A percentile compares a stretch with the other conserved stretches of the same genome.
These are phyloP conservation scores for Nematocida sp. DNA, from an alignment of 371 early-diverging fungal genomes.

Conservation along the genomic window DNA sequence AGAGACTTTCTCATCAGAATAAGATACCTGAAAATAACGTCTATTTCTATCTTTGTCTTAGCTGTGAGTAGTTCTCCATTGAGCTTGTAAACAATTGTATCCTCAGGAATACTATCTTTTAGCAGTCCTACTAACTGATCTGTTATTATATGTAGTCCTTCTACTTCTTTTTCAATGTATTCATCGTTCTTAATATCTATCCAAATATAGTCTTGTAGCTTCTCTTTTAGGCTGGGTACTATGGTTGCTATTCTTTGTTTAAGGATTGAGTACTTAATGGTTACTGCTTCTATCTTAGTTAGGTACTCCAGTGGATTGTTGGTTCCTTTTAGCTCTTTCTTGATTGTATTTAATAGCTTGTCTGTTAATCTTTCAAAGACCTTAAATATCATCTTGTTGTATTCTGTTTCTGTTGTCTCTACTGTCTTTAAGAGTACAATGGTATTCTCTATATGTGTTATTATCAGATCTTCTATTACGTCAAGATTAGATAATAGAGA, in stretches of 20 bases:
- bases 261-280: not conserved
- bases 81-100: not conserved
- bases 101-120: not conserved
- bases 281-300: not conserved
- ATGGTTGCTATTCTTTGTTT: not conserved
- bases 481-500: too few relatives aligned
- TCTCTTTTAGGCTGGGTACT: not conserved
- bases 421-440: too few relatives aligned
- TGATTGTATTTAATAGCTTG: not conserved
- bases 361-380: not conserved
- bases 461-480: too few relatives aligned
- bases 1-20: not conserved
- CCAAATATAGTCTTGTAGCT: not conserved
- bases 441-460: too few relatives aligned
- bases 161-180: constrained; percentile 4
- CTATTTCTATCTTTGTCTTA: not conserved
- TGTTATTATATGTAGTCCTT: not conserved
- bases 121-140: not conserved
- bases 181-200: not conserved
- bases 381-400: too few relatives aligned
- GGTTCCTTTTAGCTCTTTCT: not conserved
- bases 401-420: too few relatives aligned
- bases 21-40: constrained; percentile 21
- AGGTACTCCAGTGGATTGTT: constrained; percentile 37
- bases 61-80: constrained; percentile 15